Evolutionary conservation across 192 early-diverging fungal genomes (phyloP), one percentile per base, ranked within the genome.

Genomic region (Podila epigama): DNA sequence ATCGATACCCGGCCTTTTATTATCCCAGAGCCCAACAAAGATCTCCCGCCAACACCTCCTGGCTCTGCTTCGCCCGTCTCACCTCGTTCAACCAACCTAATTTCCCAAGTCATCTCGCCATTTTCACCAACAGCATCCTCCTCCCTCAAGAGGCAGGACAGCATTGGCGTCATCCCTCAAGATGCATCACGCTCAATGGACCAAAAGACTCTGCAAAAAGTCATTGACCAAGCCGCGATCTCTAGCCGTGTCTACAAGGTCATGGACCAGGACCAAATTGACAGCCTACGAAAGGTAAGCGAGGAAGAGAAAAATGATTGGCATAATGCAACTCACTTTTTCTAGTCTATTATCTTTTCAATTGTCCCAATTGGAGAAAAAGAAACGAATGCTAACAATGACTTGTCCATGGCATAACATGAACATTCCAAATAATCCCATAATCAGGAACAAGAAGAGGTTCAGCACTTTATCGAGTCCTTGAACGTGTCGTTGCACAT

Each of bases 181-280:
- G 73, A 77, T 63, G 66, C 66, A 4, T 36, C 63, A 5, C 60
- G 56, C 29, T 36, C 33, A 29, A 77, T 77, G 73, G 61, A 68
- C 18, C 56, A 60, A 15, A 63, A 63, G 37, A 59, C 62, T 16
- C 36, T 77, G 0, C 52, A 60, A 16, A 64, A 53, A 29, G 60
- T 37, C 0, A 42, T 77, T 1, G 58, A 29, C 4, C 42, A 60
- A 7, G 29, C 60, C 12, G 66, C 63, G 6, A 48, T 68, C 13
- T 42, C 60, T 18, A 77, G 73, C 33, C 73, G 73, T 31, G 61
- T 77, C 20, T 77, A 77, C 56, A 63, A 64, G 28, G 73, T 77
- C 20, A 58, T 77, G 55, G 51, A 32, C 32, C 20, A 59, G 1
- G 73, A 77, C 16, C 73, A 77, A 20, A n/a, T 68, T 4, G 65